Conservation (phyloP, 148 eudicot genomes). For the Nepenthes mirabilis region DNA sequence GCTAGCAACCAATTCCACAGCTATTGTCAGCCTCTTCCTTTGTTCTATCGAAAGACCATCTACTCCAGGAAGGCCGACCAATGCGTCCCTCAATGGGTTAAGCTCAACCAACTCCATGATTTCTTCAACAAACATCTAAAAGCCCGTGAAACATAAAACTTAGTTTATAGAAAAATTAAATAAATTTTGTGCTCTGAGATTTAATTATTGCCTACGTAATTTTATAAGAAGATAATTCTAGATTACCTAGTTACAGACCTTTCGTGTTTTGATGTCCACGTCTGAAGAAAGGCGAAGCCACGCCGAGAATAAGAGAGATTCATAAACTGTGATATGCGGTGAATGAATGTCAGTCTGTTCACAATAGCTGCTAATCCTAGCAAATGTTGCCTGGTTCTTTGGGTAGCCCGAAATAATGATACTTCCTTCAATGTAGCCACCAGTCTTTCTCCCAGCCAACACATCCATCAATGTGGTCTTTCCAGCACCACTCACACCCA, state of each 20-base stretch:
- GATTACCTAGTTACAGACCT: slow-evolving; percentile 18
- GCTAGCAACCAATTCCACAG: slow-evolving; percentile 72
- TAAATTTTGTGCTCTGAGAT: not conserved
- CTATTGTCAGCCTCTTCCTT: slow-evolving; percentile 69
- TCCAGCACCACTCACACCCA: slow-evolving; percentile 79
- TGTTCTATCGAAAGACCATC: slow-evolving; percentile 72
- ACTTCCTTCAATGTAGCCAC: slow-evolving; percentile 55
- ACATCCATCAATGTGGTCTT: slow-evolving; percentile 73
- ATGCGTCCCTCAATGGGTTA: slow-evolving; percentile 44
- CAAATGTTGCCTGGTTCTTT: slow-evolving; percentile 58
- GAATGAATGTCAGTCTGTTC: slow-evolving; percentile 73
- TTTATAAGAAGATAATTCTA: too few species aligned
- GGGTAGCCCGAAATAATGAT: slow-evolving; percentile 48
- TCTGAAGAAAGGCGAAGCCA: slow-evolving; percentile 60
- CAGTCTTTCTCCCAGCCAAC: slow-evolving; percentile 59
- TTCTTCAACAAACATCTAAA: slow-evolving; percentile 58
- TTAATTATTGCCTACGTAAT: not conserved
- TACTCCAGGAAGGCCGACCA: slow-evolving; percentile 67
- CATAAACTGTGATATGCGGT: slow-evolving; percentile 59
- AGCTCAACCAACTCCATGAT: slow-evolving; percentile 69
- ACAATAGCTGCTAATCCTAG: slow-evolving; percentile 67
- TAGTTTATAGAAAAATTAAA: not conserved
- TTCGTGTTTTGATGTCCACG: slow-evolving; percentile 23
- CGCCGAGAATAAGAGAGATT: slow-evolving; percentile 60
- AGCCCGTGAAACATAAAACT: not conserved